Percentiles rank a stretch among this genome's conserved stretches.
Conservation (phyloP, 192 early-diverging fungal genomes). For the Endogone sp. region DNA sequence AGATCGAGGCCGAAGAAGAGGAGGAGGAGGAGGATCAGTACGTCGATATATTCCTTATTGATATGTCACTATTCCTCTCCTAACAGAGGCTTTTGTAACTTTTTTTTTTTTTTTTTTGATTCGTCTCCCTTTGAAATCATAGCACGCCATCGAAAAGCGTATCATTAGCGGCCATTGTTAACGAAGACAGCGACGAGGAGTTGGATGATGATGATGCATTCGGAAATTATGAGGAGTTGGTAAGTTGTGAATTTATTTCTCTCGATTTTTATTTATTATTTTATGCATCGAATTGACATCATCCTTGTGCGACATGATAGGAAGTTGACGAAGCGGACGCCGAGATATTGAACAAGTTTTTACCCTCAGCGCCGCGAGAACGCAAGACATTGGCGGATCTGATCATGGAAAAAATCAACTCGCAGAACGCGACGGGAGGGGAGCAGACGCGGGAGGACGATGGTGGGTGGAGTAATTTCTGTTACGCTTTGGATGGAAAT, state of each 20-base stretch:
- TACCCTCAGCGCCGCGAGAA: constrained; percentile 77
- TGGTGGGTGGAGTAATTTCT: not conserved
- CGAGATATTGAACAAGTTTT: constrained; percentile 85
- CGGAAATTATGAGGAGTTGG: constrained; percentile 63
- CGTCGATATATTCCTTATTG: constrained; percentile 4
- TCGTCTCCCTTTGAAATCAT: too few relatives aligned
- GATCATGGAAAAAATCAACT: constrained; percentile 94
- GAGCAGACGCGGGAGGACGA: constrained; percentile 16
- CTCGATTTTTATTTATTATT: constrained; percentile 7
- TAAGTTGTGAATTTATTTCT: constrained; percentile 20
- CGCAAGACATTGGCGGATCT: constrained; percentile 91
- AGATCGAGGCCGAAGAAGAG: constrained; percentile 55
- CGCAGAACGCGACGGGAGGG: constrained; percentile 52
- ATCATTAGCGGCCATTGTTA: constrained; percentile 17
- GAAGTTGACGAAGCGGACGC: constrained; percentile 81
- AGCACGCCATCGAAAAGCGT: constrained; percentile 30
- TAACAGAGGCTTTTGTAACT: too few relatives aligned
- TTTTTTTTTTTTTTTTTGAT: too few relatives aligned
- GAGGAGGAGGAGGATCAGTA: constrained; percentile 43
- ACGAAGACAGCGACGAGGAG: constrained; percentile 62
- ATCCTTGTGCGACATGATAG: constrained; percentile 21
- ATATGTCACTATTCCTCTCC: constrained; percentile 12
- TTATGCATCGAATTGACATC: not conserved
- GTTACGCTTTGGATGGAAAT: too few relatives aligned
- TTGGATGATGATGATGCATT: constrained; percentile 64